Percentiles rank a stretch among this genome's conserved stretches.
These are phyloP conservation scores for Incumbomyces delicatus DNA, from an alignment of 2,329 filamentous ascomycete genomes.

Conservation along the genomic window DNA sequence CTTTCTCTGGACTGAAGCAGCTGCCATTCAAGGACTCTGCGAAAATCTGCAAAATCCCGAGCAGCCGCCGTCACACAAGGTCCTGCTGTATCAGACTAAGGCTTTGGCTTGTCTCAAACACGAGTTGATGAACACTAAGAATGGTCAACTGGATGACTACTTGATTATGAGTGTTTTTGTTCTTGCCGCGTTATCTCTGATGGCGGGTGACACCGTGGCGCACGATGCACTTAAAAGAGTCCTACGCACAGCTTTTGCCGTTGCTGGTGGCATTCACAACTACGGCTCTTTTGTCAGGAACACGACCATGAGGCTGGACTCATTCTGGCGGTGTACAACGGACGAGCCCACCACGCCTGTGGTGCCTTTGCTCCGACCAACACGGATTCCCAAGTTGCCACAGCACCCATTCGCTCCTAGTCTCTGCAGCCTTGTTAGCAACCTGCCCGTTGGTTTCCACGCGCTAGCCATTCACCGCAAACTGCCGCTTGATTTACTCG, in stretches of 20 bases:
- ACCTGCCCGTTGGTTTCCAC: slow-evolving; percentile 12
- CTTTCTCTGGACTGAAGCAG: slow-evolving; percentile 4
- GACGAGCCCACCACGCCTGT: not conserved
- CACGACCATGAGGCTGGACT: slow-evolving; percentile 4
- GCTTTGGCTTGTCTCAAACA: slow-evolving; percentile 1
- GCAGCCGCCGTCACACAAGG: not conserved
- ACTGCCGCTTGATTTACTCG: slow-evolving; percentile 2
- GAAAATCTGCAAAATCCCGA: slow-evolving; percentile 1
- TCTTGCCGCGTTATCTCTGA: not conserved
- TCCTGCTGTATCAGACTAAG: not conserved
- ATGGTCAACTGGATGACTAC: slow-evolving; percentile 4
- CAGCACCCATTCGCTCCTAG: slow-evolving; percentile 11
- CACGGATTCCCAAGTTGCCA: slow-evolving; percentile 3
- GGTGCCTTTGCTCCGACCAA: slow-evolving; percentile 1
- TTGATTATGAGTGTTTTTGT: slow-evolving; percentile 2
- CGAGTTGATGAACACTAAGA: not conserved
- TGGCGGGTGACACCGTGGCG: slow-evolving; percentile 1
- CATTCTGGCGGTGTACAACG: slow-evolving; percentile 4
- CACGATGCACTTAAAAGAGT: slow-evolving; percentile 3
- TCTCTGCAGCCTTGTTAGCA: slow-evolving; percentile 9
- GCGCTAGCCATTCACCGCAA: slow-evolving; percentile 11
- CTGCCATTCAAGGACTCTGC: slow-evolving; percentile 3
- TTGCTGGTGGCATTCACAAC: slow-evolving; percentile 20
- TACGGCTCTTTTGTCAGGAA: slow-evolving; percentile 11
- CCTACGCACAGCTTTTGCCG: slow-evolving; percentile 2